Conservation (phyloP, 345 rosid genomes). For the Turnera subulata region DNA sequence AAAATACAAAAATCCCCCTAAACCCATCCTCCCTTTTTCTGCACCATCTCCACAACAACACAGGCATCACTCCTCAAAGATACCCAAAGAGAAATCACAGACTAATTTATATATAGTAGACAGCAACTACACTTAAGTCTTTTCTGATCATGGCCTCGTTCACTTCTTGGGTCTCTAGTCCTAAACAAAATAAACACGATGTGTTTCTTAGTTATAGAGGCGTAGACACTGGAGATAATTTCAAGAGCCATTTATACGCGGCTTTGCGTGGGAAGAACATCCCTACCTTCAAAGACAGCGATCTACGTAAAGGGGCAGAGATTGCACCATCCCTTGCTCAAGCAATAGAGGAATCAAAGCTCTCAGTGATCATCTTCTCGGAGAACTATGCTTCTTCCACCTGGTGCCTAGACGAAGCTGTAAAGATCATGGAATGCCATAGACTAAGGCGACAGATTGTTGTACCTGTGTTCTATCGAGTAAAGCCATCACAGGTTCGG, state of each 20-base stretch:
- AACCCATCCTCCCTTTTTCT: no score
- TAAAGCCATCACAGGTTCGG: not conserved
- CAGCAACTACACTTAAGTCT: no score
- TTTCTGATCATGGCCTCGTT: no score
- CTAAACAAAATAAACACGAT: no score
- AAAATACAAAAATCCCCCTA: no score
- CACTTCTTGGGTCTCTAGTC: no score
- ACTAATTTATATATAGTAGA: no score
- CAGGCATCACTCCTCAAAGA: no score
- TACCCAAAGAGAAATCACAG: no score
- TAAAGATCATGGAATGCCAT: not conserved
- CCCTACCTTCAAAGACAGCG: not conserved
- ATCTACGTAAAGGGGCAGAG: not conserved
- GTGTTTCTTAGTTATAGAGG: slow-evolving; percentile 2
- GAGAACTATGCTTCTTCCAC: not conserved
- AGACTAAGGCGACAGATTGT: not conserved
- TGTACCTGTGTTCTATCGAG: not conserved
- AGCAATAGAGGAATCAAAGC: not conserved
- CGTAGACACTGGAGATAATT: not conserved
- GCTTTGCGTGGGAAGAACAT: not conserved
- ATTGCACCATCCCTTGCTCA: not conserved
- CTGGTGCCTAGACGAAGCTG: not conserved
- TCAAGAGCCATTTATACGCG: not conserved
- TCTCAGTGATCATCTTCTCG: not conserved
- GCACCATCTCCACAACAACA: no score